These are phyloP conservation scores for Phytophthora quininea DNA, from an alignment of 352 stramenopile genomes.

Conservation along the genomic window DNA sequence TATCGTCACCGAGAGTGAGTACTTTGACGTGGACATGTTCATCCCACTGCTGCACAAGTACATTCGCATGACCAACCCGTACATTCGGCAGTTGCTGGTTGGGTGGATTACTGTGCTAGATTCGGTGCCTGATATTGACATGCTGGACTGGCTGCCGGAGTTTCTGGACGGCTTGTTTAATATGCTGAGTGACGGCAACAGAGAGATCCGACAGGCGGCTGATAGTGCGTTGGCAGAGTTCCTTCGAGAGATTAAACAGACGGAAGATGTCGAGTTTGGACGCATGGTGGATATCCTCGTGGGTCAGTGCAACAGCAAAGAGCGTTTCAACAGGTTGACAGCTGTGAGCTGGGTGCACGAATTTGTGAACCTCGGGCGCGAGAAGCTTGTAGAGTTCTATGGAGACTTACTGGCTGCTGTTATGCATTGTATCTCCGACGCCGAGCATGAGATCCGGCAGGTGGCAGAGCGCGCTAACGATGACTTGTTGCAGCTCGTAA, in stretches of 20 bases:
- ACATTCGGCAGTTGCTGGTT: conserved; percentile 98
- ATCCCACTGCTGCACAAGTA: conserved; percentile 99
- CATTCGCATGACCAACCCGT: conserved; percentile 98
- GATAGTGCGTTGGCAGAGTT: conserved; percentile 95
- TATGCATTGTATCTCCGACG: conserved; percentile 98
- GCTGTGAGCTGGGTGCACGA: conserved; percentile 98
- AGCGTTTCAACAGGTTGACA: conserved; percentile 97
- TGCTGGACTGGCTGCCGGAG: conserved; percentile 97
- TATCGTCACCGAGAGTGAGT: conserved; percentile 98
- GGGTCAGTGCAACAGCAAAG: conserved; percentile 96
- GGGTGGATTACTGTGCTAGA: conserved; percentile 99
- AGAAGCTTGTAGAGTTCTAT: conserved; percentile 96
- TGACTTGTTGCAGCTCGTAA: conserved; percentile 96
- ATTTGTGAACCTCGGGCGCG: conserved; percentile 96
- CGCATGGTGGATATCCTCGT: conserved; percentile 98
- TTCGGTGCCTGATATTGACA: conserved; percentile 98
- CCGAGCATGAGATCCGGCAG: conserved; percentile 95
- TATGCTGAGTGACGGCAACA: conserved; percentile 99
- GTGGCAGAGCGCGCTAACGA: conserved; percentile 97
- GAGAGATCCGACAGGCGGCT: conserved; percentile 97
- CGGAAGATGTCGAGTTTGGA: conserved; percentile 96
- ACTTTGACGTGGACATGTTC: conserved; percentile 99
- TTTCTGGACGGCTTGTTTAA: conserved; percentile 99
- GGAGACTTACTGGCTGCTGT: conserved; percentile 96
- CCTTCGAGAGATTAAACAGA: conserved; percentile 96